Evolutionary conservation across 805 yeast species (phyloP), one percentile per base, ranked within the genome.

Genomic region (Kluyveromyces siamensis): DNA sequence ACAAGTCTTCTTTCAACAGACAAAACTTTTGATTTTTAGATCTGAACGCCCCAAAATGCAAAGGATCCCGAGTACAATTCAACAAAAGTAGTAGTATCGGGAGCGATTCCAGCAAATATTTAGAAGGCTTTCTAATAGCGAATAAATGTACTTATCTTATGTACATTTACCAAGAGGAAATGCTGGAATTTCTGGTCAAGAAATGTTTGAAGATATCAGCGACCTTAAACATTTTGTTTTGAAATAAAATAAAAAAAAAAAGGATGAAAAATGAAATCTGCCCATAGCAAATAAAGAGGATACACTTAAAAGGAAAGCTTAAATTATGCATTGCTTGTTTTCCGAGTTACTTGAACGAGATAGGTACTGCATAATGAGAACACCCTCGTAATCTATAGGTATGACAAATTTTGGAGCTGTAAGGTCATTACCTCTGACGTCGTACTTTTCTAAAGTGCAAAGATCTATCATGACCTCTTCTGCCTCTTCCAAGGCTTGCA

Each of bases 401-500:
- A 88, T 82, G 8, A 82, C 74, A 61, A 84, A 84, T 4, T 81
- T 76, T 14, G 71, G 70, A 19, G 43, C 40, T 8, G 68, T 58
- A 41, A 79, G 63, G 39, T 76, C 77, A 58, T 83, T 80, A 1
- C 93, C 91, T 56, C 93, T 74, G 35, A 83, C 95, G 69, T 82
- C 95, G 19, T 68, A 72, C 41, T 63, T 69, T 54, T 88, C 96
- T 43, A 64, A 71, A 1, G 84, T 77, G 3, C 77, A 53, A 3
- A 89, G 81, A 63, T 89, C 96, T 27, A 89, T 76, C 3, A 58
- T 53, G 63, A 48, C 67, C 69, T 77, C 79, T 54, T 83, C 87
- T 49, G 81, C 89, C 48, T 76, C 79, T 55, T 81, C 81, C 49
- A 77, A 65, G 45, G 83, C 76, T 56, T 79, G 76, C 57, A 77